phyloP scores from a whole-genome alignment of 169 alveolate species.

The Plasmodium coatneyi region DNA sequence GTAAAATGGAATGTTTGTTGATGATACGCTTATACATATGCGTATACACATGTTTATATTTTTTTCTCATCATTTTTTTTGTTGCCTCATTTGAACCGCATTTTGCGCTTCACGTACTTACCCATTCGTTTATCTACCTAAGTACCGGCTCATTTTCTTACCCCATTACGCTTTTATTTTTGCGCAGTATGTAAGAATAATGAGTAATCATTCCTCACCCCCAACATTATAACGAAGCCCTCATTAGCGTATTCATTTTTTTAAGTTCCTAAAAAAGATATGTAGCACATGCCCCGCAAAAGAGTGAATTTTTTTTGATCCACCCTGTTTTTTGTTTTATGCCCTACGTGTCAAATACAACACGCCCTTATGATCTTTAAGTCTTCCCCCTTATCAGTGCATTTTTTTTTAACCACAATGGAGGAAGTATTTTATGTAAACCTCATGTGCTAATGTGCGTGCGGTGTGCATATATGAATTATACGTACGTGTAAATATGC shows the following conservation, averaged over 20 bases:
- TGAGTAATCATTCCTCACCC: not conserved
- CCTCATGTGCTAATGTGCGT: not conserved
- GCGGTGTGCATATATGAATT: not conserved
- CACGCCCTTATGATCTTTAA: conserved; percentile 3
- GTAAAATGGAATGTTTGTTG: conserved; percentile 17
- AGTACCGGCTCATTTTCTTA: not conserved
- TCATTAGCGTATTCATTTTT: conserved; percentile 15
- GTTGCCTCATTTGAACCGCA: conserved; percentile 18
- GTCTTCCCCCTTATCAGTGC: not conserved
- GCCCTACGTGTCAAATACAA: not conserved
- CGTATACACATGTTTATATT: not conserved
- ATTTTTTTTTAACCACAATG: not conserved
- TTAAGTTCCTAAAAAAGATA: not conserved
- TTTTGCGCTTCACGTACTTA: not conserved
- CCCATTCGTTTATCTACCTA: not conserved
- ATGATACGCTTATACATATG: conserved; percentile 11
- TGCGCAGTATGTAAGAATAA: not conserved
- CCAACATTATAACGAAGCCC: conserved; percentile 19
- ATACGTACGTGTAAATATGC: conserved; percentile 15
- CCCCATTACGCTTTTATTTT: not conserved
- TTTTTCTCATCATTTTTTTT: conserved; percentile 32
- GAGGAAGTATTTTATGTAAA: conserved; percentile 1
- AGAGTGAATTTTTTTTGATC: not conserved
- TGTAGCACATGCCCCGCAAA: not conserved
- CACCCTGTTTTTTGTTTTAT: conserved; percentile 20